phyloP scores from a whole-genome alignment of 805 yeast species.

The Kodamaea lidongshanica region DNA sequence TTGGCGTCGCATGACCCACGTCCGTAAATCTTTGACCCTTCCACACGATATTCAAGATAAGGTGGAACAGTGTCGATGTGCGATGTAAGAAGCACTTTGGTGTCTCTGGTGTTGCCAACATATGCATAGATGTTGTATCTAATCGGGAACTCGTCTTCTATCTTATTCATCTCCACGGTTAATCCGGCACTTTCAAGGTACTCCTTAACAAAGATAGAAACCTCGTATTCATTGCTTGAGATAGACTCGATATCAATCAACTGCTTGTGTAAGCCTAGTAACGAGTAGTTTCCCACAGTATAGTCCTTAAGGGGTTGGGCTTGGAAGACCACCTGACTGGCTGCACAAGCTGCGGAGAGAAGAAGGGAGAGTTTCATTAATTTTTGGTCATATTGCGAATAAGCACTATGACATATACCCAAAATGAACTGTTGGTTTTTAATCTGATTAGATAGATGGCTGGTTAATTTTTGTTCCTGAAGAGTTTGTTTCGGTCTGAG shows the following conservation, averaged over 20 bases:
- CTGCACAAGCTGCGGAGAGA: not conserved
- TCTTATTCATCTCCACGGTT: conserved; percentile 43
- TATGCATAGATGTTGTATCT: conserved; percentile 57
- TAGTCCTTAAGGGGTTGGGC: conserved; percentile 11
- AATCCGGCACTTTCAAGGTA: conserved; percentile 41
- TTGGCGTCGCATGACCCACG: conserved; percentile 71
- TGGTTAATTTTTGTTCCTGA: no score
- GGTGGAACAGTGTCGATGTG: conserved; percentile 76
- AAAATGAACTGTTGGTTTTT: no score
- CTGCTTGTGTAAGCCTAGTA: conserved; percentile 21
- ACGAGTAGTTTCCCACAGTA: conserved; percentile 10
- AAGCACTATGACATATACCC: no score
- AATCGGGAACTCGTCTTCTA: conserved; percentile 17
- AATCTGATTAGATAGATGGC: no score
- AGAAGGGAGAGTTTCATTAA: not conserved
- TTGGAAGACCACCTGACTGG: no score
- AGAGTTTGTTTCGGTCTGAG: no score
- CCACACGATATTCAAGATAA: conserved; percentile 43
- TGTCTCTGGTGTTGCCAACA: conserved; percentile 37
- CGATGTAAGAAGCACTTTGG: conserved; percentile 50
- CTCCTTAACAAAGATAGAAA: conserved; percentile 31
- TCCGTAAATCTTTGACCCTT: conserved; percentile 51
- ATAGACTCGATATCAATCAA: conserved; percentile 23
- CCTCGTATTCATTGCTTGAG: conserved; percentile 23
- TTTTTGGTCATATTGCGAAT: not conserved